phyloP scores from a whole-genome alignment of 441 rosid species.

The Gossypium davidsonii region DNA sequence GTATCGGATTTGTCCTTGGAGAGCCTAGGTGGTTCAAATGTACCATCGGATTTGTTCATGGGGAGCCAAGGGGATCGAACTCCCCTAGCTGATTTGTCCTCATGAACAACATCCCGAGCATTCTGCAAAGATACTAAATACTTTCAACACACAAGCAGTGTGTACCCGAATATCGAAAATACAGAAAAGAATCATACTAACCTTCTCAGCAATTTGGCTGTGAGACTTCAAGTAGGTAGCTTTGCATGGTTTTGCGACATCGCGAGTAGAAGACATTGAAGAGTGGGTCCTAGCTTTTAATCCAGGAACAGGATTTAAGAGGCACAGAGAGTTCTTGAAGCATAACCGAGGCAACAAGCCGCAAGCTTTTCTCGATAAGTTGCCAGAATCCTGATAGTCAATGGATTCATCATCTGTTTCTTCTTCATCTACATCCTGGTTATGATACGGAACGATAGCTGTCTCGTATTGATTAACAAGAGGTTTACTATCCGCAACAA shows the following conservation, averaged over 20 bases:
- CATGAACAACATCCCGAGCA: conserved; percentile 34
- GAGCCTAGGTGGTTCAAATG: neutral
- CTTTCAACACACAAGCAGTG: neutral
- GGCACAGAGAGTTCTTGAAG: conserved; percentile 50
- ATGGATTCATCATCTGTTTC: conserved; percentile 45
- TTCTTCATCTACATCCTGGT: conserved; percentile 32
- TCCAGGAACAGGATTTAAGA: conserved; percentile 57
- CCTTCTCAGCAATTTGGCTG: conserved; percentile 47
- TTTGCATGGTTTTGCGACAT: conserved; percentile 35
- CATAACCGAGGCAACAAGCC: conserved; percentile 70
- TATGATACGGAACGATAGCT: conserved; percentile 23
- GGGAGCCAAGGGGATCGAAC: neutral
- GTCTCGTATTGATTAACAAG: conserved; percentile 20
- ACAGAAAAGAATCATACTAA: conserved; percentile 13
- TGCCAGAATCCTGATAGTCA: conserved; percentile 28
- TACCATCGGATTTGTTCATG: neutral
- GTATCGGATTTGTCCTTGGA: conserved; percentile 27
- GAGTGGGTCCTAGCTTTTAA: conserved; percentile 41
- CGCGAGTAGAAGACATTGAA: conserved; percentile 23
- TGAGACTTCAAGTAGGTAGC: conserved; percentile 36
- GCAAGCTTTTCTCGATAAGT: conserved; percentile 56
- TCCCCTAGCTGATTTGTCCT: conserved; percentile 27
- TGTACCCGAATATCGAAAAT: conserved; percentile 1
- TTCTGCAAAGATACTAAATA: conserved; percentile 30
- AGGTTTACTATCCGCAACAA: conserved; percentile 32